A percentile compares a stretch with the other conserved stretches of the same genome.
phyloP scores from a whole-genome alignment of 108 stramenopile genomes.

The Nitzschia sp. region DNA sequence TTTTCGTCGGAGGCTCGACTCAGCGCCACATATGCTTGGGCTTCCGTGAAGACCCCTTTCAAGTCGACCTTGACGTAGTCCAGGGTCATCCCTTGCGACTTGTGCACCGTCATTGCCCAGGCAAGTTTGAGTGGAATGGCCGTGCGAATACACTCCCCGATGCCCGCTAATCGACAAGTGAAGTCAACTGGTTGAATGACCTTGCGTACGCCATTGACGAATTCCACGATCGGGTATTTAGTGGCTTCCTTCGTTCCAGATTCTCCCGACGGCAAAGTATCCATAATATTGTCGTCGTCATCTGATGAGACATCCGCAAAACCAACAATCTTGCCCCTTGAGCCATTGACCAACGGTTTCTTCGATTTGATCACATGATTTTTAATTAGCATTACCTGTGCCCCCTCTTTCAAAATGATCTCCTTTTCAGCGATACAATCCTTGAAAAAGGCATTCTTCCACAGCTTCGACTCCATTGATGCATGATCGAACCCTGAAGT shows the following conservation, averaged over 20 bases:
- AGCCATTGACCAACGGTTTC: conserved; percentile 52
- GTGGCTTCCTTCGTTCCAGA: conserved; percentile 5
- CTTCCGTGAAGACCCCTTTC: conserved; percentile 81
- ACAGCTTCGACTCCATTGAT: conserved; percentile 24
- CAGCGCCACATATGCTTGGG: conserved; percentile 93
- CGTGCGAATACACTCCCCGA: conserved; percentile 39
- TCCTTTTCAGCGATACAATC: conserved; percentile 44
- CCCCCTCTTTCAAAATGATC: conserved; percentile 58
- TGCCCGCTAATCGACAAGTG: conserved; percentile 25
- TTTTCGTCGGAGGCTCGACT: conserved; percentile 68
- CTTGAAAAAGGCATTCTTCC: conserved; percentile 32
- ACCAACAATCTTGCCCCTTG: conserved; percentile 61
- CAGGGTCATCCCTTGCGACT: conserved; percentile 74
- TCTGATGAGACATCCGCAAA: conserved; percentile 33
- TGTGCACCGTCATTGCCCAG: conserved; percentile 83
- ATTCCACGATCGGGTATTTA: conserved; percentile 51
- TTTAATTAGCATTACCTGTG: conserved; percentile 88
- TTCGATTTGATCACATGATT: conserved; percentile 45
- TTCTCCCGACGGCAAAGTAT: conserved; percentile 23
- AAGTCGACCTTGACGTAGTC: conserved; percentile 79
- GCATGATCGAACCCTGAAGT: too few relatives aligned
- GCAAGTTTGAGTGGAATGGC: conserved; percentile 74
- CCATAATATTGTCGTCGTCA: conserved; percentile 7
- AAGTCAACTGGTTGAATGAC: conserved; percentile 27
- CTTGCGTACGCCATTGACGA: conserved; percentile 28